Evolutionary conservation across 1,139 yeast species (phyloP).

Genomic region (Candida labiduridarum): DNA sequence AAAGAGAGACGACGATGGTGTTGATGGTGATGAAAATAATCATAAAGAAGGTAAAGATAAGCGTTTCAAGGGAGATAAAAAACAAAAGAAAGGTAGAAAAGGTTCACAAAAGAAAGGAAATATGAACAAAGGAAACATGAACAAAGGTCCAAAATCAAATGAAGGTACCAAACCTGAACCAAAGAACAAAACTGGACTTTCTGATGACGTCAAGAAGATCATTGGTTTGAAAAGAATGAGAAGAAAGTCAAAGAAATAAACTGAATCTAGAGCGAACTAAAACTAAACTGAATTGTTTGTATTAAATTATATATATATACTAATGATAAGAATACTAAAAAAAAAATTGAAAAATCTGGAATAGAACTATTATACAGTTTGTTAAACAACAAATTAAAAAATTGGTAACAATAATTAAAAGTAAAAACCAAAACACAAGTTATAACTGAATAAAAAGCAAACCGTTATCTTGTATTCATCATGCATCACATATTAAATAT

Average conservation of each 20-base stretch:
- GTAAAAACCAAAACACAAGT: not conserved
- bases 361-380: conserved; percentile 2
- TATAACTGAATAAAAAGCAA: not conserved
- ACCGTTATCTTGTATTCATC: not conserved
- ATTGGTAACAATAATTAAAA: not conserved
- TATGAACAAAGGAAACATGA: conserved; percentile 40
- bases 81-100: conserved; percentile 23
- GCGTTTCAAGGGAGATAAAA: conserved; percentile 16
- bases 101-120: conserved; percentile 44
- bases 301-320: not conserved
- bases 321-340: not conserved
- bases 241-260: conserved; percentile 50
- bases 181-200: conserved; percentile 41
- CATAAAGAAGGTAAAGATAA: conserved; percentile 11
- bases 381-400: not conserved
- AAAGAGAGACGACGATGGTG: conserved; percentile 26
- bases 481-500: not conserved
- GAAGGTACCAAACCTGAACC: conserved; percentile 15
- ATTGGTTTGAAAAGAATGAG: conserved; percentile 73
- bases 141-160: conserved; percentile 19
- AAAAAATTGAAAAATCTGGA: not conserved
- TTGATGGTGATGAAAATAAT: conserved; percentile 19
- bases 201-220: conserved; percentile 60
- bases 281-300: not conserved
- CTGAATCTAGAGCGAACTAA: not conserved